Conservation (phyloP, 192 early-diverging fungal species). For the Fimicolochytrium jonesii region DNA sequence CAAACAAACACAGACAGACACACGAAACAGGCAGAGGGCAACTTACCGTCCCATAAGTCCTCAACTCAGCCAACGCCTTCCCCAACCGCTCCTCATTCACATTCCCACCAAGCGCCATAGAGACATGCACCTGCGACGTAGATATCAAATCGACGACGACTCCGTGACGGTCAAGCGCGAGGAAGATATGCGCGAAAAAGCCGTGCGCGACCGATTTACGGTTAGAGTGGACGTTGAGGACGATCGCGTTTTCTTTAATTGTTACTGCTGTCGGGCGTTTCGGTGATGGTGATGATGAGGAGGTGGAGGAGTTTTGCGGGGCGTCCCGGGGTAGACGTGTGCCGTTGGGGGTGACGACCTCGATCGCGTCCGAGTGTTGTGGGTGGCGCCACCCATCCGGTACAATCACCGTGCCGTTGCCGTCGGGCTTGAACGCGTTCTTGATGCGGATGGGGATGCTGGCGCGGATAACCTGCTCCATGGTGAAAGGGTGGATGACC, state of each 20-base stretch:
- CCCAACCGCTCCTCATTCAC: conserved; percentile 60
- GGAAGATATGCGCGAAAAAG: conserved; percentile 95
- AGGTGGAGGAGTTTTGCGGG: no score
- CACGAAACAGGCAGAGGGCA: neutral
- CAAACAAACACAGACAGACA: neutral
- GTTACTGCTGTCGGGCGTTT: conserved; percentile 95
- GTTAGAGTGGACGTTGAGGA: conserved; percentile 97
- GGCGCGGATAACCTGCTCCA: conserved; percentile 98
- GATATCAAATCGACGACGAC: conserved; percentile 92
- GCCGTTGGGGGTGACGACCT: conserved; percentile 4
- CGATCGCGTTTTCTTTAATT: conserved; percentile 94
- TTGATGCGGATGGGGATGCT: conserved; percentile 98
- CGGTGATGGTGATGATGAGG: no score
- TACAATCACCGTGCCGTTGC: conserved; percentile 88
- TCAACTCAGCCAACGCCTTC: conserved; percentile 73
- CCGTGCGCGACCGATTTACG: conserved; percentile 93
- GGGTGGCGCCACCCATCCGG: conserved; percentile 56
- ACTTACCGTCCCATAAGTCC: conserved; percentile 70
- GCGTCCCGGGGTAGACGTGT: conserved; percentile 6
- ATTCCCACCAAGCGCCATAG: conserved; percentile 49
- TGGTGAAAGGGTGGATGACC: conserved; percentile 99
- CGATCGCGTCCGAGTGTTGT: conserved; percentile 17
- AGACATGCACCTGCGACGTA: conserved; percentile 90
- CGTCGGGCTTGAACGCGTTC: conserved; percentile 92
- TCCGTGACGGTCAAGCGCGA: conserved; percentile 79